Evolutionary conservation across 2,329 filamentous ascomycete genomes (phyloP).

Genomic region (Pseudogymnoascus sp.): DNA sequence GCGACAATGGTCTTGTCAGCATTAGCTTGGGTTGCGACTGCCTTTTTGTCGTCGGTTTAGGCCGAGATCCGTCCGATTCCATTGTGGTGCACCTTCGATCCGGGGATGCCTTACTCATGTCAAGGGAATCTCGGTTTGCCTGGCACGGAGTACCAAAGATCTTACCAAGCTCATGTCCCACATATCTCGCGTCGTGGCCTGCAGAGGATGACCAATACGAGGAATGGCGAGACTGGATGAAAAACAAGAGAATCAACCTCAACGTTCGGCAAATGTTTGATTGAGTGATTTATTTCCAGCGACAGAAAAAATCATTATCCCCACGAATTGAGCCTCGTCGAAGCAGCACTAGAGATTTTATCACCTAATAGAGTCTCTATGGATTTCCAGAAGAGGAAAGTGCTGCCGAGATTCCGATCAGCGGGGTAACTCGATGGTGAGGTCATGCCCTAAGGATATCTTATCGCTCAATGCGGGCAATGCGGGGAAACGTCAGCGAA

Average conservation of each 20-base stretch:
- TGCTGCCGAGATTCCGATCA: conserved; percentile 1
- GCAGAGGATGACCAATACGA: conserved; percentile 34
- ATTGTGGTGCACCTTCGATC: conserved; percentile 63
- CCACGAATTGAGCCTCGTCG: neutral
- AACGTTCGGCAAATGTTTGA: conserved; percentile 86
- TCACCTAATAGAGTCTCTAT: neutral
- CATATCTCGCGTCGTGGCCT: conserved; percentile 69
- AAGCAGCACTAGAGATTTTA: neutral
- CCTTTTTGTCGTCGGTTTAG: conserved; percentile 72
- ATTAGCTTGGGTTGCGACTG: conserved; percentile 86
- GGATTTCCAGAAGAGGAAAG: neutral
- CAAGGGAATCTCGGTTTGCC: conserved; percentile 68
- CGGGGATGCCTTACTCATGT: conserved; percentile 89
- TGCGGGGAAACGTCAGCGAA: neutral
- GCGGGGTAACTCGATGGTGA: neutral
- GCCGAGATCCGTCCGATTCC: conserved; percentile 13
- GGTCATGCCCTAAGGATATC: neutral
- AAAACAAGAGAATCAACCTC: conserved; percentile 76
- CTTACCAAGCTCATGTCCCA: conserved; percentile 68
- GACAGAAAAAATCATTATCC: neutral
- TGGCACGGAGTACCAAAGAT: conserved; percentile 96
- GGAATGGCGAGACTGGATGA: conserved; percentile 81
- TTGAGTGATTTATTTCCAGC: conserved; percentile 17
- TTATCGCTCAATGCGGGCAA: neutral
- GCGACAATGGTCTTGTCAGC: conserved; percentile 70